phyloP scores from a whole-genome alignment of 305 asterid genomes.

The Ilex paraguariensis region DNA sequence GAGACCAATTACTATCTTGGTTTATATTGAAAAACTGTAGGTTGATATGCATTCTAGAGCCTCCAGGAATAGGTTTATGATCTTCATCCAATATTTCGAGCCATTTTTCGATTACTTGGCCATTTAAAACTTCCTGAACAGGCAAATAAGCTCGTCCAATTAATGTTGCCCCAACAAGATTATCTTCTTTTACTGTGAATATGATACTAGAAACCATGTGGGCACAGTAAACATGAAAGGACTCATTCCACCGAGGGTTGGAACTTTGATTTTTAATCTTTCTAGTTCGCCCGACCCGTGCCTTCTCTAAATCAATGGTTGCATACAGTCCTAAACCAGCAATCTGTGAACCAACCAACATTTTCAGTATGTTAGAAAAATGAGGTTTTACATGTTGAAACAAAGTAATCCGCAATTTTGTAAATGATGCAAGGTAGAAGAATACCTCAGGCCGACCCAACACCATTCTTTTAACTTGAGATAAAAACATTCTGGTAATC shows the following conservation, averaged over 20 bases:
- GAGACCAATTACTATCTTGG: conserved; percentile 58
- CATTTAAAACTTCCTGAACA: no score
- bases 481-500: conserved; percentile 35
- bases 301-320: conserved; percentile 70
- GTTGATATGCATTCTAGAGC: conserved; percentile 57
- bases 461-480: conserved; percentile 47
- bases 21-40: conserved; percentile 40
- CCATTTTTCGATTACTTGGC: no score
- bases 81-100: no score
- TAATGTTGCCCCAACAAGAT: conserved; percentile 69
- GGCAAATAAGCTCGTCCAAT: no score
- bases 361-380: not conserved
- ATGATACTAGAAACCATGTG: conserved; percentile 52
- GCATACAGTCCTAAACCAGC: conserved; percentile 58
- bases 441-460: conserved; percentile 64
- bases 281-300: conserved; percentile 70
- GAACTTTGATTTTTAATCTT: conserved; percentile 37
- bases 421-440: not conserved
- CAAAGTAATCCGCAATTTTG: not conserved
- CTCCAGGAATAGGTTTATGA: no score
- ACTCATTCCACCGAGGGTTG: conserved; percentile 65
- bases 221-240: conserved; percentile 65
- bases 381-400: not conserved
- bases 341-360: conserved; percentile 23
- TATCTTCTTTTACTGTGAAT: conserved; percentile 57